A percentile compares a stretch with the other conserved stretches of the same genome.
Conservation (phyloP, 139 green algal species). For the Pycnococcus provasolii region DNA sequence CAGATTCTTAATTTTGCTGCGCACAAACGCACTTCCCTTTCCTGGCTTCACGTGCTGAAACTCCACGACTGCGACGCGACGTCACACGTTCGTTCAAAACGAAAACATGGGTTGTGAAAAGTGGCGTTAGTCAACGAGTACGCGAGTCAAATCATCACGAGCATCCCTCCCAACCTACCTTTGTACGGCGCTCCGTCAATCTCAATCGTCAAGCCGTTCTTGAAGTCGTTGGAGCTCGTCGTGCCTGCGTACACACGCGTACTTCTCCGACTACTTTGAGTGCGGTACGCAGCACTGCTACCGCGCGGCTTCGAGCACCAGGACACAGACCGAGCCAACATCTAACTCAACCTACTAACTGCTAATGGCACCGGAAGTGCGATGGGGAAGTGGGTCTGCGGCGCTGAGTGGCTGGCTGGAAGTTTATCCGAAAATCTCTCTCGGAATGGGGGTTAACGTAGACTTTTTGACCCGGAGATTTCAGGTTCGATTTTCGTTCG, state of each 20-base stretch:
- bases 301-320: neutral
- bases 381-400: too few species aligned
- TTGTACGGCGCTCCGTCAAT: slow-evolving; percentile 66
- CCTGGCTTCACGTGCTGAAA: slow-evolving; percentile 98
- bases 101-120: neutral
- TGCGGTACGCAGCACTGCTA: neutral
- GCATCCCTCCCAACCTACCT: slow-evolving; percentile 47
- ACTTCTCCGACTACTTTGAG: neutral
- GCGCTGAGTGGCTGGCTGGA: too few species aligned
- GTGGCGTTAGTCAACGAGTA: neutral
- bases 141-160: neutral
- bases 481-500: too few species aligned
- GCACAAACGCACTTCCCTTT: slow-evolving; percentile 93
- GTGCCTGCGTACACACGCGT: neutral
- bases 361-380: too few species aligned
- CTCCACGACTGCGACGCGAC: slow-evolving; percentile 43
- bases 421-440: too few species aligned
- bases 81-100: neutral
- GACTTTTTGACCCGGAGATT: too few species aligned
- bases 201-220: slow-evolving; percentile 77
- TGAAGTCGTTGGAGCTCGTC: slow-evolving; percentile 79
- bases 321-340: too few species aligned
- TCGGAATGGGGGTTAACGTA: too few species aligned
- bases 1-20: slow-evolving; percentile 94
- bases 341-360: too few species aligned